phyloP scores from a whole-genome alignment of 352 stramenopile genomes.

The Phytophthora pluvialis region DNA sequence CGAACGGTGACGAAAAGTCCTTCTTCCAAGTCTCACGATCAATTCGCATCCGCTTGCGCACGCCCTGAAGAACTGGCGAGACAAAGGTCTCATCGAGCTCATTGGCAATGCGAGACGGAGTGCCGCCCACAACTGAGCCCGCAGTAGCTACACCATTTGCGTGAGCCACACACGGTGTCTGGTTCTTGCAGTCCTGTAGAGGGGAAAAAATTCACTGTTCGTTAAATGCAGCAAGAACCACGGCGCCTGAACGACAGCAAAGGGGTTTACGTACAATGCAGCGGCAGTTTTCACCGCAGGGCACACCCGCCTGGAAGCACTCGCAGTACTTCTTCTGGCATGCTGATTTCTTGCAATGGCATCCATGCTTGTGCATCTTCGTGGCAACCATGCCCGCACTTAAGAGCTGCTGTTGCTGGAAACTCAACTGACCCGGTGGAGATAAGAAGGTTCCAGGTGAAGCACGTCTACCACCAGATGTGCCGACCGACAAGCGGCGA shows the following conservation, averaged over 20 bases:
- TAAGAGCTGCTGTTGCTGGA: conserved; percentile 28
- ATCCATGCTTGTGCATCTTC: conserved; percentile 95
- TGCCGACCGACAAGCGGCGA: conserved; percentile 21
- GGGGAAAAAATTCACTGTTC: conserved; percentile 5
- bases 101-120: conserved; percentile 32
- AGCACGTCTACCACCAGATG: conserved; percentile 15
- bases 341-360: conserved; percentile 96
- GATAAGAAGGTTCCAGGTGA: conserved; percentile 33
- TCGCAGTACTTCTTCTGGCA: conserved; percentile 99
- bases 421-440: conserved; percentile 18
- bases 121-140: conserved; percentile 22
- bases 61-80: conserved; percentile 58
- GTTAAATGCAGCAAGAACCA: not conserved
- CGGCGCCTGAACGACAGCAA: not conserved
- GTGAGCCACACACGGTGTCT: conserved; percentile 55
- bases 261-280: conserved; percentile 74
- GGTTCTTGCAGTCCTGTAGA: conserved; percentile 85
- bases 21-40: conserved; percentile 73
- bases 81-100: conserved; percentile 68
- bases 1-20: conserved; percentile 73
- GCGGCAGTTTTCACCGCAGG: conserved; percentile 90
- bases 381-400: conserved; percentile 37
- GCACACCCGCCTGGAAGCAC: conserved; percentile 93
- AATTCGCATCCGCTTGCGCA: conserved; percentile 67
- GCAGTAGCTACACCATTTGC: conserved; percentile 33